Base-by-base conservation (phyloP, 1,284 basidiomycete species). In the Polyporus tsugae region DNA sequence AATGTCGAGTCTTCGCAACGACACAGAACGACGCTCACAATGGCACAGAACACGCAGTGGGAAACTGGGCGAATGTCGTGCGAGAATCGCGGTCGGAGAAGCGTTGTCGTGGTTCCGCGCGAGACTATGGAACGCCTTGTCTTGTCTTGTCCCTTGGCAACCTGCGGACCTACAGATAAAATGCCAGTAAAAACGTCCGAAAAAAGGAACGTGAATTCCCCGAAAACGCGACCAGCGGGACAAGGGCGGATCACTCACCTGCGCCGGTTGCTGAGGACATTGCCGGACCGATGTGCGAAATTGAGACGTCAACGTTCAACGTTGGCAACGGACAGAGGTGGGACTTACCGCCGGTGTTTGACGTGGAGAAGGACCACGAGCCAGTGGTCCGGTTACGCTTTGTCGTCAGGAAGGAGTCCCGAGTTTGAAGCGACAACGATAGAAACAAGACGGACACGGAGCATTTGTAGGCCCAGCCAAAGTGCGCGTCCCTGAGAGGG, bases 161-260 rank as follows among this genome's bases (percentile, higher is more conserved):
- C 52, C 52, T 55, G 52, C 52, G 52, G 52, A 35, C 17, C 52
- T 36, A n/a, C 41, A 44, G 19, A 38, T 49, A 19, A 38, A 53
- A 52, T 39, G 35, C 55, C 55, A 35, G 55, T 9, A 58, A 58
- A 58, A 58, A 49, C 10, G 46, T 25, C 46, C 46, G 46, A 58
- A 58, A 19, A n/a, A 19, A 38, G 33, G 3, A 58, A n/a, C 6
- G 35, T 38, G 55, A 35, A n/a, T 58, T 10, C 17, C 17, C 33
- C 19, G 55, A 22, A 35, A 38, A 58, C 55, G n/a, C 19, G 4
- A 58, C 7, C 2, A 33, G 35, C 33, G n/a, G 55, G 36, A 4
- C n/a, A n/a, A n/a, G 35, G 53, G 33, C 35, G 35, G 55, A 57
- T 57, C 55, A 58, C 15, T 22, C 35, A 35, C 35, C 55, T 38